These are phyloP conservation scores for Beauveria sp. DNA, from an alignment of 2,329 filamentous ascomycete species.

Conservation along the genomic window DNA sequence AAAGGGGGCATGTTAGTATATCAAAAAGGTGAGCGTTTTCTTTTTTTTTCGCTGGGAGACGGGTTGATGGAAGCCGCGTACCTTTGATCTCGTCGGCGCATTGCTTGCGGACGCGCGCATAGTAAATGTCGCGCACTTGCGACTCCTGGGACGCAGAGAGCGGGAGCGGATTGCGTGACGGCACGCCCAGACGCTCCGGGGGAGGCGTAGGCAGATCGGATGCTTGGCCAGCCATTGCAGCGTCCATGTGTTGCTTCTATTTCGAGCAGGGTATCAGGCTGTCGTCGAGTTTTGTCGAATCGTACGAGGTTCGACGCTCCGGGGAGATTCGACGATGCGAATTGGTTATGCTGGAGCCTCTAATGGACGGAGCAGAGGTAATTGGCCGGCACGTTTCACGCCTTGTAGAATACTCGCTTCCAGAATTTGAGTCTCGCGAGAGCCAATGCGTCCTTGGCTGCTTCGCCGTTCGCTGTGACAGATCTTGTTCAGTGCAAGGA, in stretches of 20 bases:
- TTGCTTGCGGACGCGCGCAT: conserved; percentile 66
- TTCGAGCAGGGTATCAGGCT: background rate
- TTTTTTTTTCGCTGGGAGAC: background rate
- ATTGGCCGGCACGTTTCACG: background rate
- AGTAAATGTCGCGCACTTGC: conserved; percentile 73
- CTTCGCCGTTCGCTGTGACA: background rate
- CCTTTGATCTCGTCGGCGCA: conserved; percentile 76
- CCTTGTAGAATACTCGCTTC: background rate
- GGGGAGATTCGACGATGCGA: background rate
- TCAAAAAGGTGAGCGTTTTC: too few species aligned
- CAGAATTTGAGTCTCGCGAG: background rate
- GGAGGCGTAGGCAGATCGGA: conserved; percentile 18
- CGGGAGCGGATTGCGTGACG: conserved; percentile 71
- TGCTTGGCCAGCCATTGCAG: conserved; percentile 25
- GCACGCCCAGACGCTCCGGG: conserved; percentile 35
- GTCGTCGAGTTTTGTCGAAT: background rate
- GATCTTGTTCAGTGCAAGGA: background rate
- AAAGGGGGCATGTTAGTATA: too few species aligned
- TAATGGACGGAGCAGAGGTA: background rate
- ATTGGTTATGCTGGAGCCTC: background rate
- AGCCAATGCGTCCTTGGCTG: background rate
- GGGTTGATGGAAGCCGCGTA: conserved; percentile 23
- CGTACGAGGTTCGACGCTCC: background rate
- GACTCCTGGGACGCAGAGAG: conserved; percentile 75
- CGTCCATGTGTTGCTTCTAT: conserved; percentile 13